Conservation (phyloP, 192 early-diverging fungal species). For the Umbelopsis sp. region DNA sequence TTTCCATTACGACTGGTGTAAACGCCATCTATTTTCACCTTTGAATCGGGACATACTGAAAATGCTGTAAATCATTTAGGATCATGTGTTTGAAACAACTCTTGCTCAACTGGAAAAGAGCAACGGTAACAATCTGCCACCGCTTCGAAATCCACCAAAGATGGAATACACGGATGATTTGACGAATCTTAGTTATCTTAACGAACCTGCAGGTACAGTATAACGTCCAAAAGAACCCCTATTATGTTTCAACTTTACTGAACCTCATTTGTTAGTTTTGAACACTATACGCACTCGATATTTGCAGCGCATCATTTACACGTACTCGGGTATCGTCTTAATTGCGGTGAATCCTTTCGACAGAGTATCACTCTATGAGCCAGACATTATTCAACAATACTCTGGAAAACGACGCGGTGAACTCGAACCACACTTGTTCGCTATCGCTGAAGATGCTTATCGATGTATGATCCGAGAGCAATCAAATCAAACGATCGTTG, state of each 20-base stretch:
- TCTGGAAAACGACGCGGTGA: slow-evolving; percentile 92
- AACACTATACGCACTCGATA: slow-evolving; percentile 93
- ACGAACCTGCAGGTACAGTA: slow-evolving; percentile 77
- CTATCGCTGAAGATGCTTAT: slow-evolving; percentile 97
- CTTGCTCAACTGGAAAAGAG: slow-evolving; percentile 68
- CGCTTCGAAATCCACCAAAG: slow-evolving; percentile 91
- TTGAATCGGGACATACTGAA: not conserved
- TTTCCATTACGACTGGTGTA: not conserved
- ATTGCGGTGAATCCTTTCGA: slow-evolving; percentile 98
- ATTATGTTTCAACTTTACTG: not conserved
- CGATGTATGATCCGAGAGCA: slow-evolving; percentile 91
- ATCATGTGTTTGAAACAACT: slow-evolving; percentile 71
- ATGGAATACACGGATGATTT: slow-evolving; percentile 89
- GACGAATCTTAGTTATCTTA: slow-evolving; percentile 89
- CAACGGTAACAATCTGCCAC: slow-evolving; percentile 77
- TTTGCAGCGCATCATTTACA: slow-evolving; percentile 93
- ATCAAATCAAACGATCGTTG: slow-evolving; percentile 98
- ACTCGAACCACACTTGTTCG: slow-evolving; percentile 97
- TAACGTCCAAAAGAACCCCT: not conserved
- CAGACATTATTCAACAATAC: slow-evolving; percentile 90
- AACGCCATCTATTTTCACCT: not conserved
- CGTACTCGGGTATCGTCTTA: slow-evolving; percentile 98
- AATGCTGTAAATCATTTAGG: slow-evolving; percentile 42
- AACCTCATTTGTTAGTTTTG: slow-evolving; percentile 61
- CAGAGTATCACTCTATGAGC: slow-evolving; percentile 83